Conservation (phyloP, 805 yeast species). For the Sugiyamaella qingdaonensis region DNA sequence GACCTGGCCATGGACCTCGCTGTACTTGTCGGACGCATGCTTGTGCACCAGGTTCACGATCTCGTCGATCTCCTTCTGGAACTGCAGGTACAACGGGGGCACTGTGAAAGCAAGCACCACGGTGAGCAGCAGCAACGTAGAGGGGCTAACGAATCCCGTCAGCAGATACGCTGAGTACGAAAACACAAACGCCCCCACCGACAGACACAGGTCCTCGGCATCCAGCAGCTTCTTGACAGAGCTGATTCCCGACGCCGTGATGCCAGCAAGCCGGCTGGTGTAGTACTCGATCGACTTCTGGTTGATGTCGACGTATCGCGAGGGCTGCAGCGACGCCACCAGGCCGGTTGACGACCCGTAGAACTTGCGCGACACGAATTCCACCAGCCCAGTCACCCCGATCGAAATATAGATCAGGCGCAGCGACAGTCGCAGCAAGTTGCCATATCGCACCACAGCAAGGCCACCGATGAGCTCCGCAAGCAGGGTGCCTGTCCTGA, state of each 20-base stretch:
- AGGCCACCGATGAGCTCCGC: constrained; percentile 52
- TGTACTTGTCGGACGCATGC: constrained; percentile 25
- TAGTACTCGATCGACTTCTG: constrained; percentile 39
- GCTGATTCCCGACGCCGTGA: constrained; percentile 24
- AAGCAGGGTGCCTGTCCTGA: constrained; percentile 63
- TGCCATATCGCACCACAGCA: constrained; percentile 34
- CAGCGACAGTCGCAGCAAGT: constrained; percentile 29
- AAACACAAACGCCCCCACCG: constrained; percentile 66
- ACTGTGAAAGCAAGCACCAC: constrained; percentile 64
- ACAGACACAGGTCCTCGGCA: constrained; percentile 65
- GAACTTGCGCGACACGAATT: constrained; percentile 65
- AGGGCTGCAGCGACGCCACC: constrained; percentile 70
- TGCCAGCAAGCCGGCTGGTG: constrained; percentile 35
- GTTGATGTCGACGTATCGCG: constrained; percentile 41
- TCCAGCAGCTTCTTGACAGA: constrained; percentile 39
- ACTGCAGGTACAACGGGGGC: constrained; percentile 68
- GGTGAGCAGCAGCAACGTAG: constrained; percentile 55
- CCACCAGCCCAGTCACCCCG: constrained; percentile 64
- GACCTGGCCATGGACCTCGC: constrained; percentile 24
- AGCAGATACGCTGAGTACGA: constrained; percentile 65
- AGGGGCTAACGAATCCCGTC: constrained; percentile 71
- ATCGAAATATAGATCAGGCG: constrained; percentile 53
- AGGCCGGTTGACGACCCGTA: constrained; percentile 68
- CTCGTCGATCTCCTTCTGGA: constrained; percentile 74
- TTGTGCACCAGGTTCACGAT: constrained; percentile 23